Evolutionary conservation across 352 stramenopile species (phyloP), one percentile per base, ranked within the genome.

Genomic region (Phytophthora pinifolia): DNA sequence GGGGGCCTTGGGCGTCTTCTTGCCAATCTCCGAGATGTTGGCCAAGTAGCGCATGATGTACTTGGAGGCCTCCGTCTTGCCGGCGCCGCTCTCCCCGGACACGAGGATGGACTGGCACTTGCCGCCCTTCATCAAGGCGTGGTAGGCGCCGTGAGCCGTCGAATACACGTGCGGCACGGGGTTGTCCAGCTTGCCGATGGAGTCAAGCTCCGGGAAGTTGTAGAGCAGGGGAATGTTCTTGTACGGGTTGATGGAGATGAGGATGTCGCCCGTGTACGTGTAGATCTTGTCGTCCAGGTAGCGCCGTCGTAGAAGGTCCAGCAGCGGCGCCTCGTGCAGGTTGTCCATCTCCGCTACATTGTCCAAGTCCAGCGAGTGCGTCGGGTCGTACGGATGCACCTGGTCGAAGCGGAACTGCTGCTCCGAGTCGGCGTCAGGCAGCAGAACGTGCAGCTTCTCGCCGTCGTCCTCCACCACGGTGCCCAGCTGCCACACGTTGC

Each of bases 161-260:
- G 83, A 91, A 54, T 93, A 96, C 4, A 96, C 86, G 56, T 96
- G 86, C 15, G 86, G 86, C 53, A 90, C 72, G 2, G 80, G 83
- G 53, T 96, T 93, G 43, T 96, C 83, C 17, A 92, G 64, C 54
- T 93, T 94, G 20, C 77, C 82, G 50, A 94, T 88, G 13, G 80
- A 90, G 50, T 91, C 83, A n/a, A 96, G 67, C 46, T 96, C 86
- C 4, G 84, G 84, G 41, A 96, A 91, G 67, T 94, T 94, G 72
- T 97, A 97, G 17, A 96, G 73, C 74, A 94, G 88, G 44, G 86
- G 81, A 46, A 97, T 94, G 67, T 92, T 92, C 80, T 98, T 97
- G 86, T 98, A 98, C 47, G 94, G 94, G 68, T 98, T 98, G 54
- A 98, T 96, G 32, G 89, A 97, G 72, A 98, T 98, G 34, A 98